These are phyloP conservation scores for Auriscalpium vulgare DNA, from an alignment of 768 basidiomycete species.

Conservation along the genomic window DNA sequence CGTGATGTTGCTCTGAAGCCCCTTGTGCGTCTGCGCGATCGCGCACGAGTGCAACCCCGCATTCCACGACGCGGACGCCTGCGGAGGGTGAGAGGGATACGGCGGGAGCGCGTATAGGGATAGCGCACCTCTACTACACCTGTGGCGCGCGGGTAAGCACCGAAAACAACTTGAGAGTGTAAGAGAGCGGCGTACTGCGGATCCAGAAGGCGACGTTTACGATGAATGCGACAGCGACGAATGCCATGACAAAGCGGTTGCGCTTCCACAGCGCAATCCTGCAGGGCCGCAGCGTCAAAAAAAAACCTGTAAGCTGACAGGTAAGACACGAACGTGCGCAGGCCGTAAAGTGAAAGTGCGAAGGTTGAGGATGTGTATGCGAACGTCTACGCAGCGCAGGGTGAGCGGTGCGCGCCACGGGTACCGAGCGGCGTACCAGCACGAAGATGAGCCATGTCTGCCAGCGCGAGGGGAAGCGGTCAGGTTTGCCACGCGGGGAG, in stretches of 20 bases:
- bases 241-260: background rate
- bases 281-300: no score
- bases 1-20: background rate
- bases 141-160: background rate
- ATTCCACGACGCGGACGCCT: background rate
- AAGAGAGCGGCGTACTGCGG: background rate
- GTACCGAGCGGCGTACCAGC: background rate
- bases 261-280: conserved; percentile 12
- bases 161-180: background rate
- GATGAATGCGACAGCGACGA: background rate
- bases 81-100: no score
- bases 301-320: background rate
- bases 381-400: background rate
- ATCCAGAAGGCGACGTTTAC: conserved; percentile 7
- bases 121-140: background rate
- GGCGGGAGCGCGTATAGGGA: no score
- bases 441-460: conserved; percentile 2
- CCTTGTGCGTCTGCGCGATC: background rate
- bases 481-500: background rate
- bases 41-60: background rate
- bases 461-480: background rate
- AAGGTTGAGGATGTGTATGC: conserved; percentile 2
- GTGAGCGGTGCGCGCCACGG: background rate
- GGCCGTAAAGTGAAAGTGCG: conserved; percentile 5
- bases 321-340: conserved; percentile 5